These are phyloP conservation scores for Trichoderma gracile DNA, from an alignment of 2,329 filamentous ascomycete species.

Conservation along the genomic window DNA sequence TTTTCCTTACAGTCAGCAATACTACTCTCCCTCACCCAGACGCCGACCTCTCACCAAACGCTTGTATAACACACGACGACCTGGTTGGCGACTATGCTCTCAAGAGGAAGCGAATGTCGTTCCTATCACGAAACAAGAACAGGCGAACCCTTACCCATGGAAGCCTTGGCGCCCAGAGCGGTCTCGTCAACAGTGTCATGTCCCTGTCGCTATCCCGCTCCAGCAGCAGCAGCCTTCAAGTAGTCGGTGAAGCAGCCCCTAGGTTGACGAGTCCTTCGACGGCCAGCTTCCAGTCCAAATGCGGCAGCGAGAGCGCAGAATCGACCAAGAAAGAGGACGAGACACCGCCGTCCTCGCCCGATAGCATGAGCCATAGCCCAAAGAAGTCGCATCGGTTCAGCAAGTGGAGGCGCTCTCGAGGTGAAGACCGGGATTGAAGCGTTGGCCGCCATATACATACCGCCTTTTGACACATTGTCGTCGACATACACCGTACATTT, in stretches of 20 bases:
- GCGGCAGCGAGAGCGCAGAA: constrained; percentile 43
- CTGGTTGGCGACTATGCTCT: constrained; percentile 47
- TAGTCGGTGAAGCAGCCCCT: constrained; percentile 30
- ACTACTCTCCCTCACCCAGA: constrained; percentile 64
- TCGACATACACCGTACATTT: not conserved
- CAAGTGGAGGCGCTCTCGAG: constrained; percentile 20
- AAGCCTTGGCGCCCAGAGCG: constrained; percentile 42
- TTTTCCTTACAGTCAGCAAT: constrained; percentile 47
- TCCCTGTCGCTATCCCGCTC: constrained; percentile 38
- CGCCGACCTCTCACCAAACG: constrained; percentile 58
- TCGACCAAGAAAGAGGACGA: constrained; percentile 36
- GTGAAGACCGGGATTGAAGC: constrained; percentile 5
- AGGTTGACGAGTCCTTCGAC: constrained; percentile 33
- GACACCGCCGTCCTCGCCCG: constrained; percentile 42
- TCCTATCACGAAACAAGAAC: constrained; percentile 50
- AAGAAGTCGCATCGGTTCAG: constrained; percentile 31
- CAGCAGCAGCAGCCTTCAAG: constrained; percentile 27
- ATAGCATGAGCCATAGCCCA: constrained; percentile 34
- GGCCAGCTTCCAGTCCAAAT: constrained; percentile 40
- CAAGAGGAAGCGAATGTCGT: constrained; percentile 48
- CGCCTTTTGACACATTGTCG: constrained; percentile 21
- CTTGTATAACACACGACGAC: constrained; percentile 58
- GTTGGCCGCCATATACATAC: not conserved
- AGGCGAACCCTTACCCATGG: constrained; percentile 52
- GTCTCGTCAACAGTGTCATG: constrained; percentile 38